Conservation (phyloP, 768 basidiomycete species). For the Amanita rimosa region DNA sequence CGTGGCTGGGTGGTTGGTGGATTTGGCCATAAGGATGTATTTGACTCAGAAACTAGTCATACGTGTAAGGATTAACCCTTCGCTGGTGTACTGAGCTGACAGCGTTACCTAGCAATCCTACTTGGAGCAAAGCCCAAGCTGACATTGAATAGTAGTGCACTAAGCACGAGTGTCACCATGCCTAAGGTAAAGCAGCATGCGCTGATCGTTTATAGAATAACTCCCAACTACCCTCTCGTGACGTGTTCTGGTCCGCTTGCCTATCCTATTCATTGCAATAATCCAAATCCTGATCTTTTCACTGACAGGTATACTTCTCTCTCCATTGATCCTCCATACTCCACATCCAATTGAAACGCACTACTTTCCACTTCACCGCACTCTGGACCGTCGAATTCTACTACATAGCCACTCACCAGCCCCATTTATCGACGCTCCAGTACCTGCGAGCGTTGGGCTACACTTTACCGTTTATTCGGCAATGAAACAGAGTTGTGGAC, state of each 20-base stretch:
- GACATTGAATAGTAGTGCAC: slow-evolving; percentile 12
- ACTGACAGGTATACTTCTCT: slow-evolving; percentile 36
- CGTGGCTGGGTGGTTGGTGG: slow-evolving; percentile 55
- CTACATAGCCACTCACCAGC: slow-evolving; percentile 61
- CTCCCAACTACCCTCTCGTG: neutral
- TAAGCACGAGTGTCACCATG: slow-evolving; percentile 35
- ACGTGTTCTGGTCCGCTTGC: slow-evolving; percentile 1
- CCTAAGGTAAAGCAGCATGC: slow-evolving; percentile 48
- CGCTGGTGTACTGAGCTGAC: slow-evolving; percentile 3
- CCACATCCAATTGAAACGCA: slow-evolving; percentile 54
- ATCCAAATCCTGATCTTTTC: slow-evolving; percentile 6
- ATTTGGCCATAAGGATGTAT: slow-evolving; percentile 23
- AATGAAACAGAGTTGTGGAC: slow-evolving; percentile 35
- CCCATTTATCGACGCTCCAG: slow-evolving; percentile 44
- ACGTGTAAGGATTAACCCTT: slow-evolving; percentile 28
- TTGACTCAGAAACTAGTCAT: slow-evolving; percentile 22
- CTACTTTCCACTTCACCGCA: slow-evolving; percentile 42
- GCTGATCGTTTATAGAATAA: slow-evolving; percentile 48
- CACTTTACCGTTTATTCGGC: slow-evolving; percentile 51
- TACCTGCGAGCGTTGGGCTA: slow-evolving; percentile 23
- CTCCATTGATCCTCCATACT: slow-evolving; percentile 57
- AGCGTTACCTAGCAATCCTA: slow-evolving; percentile 2
- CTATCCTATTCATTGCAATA: neutral
- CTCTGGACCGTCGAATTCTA: slow-evolving; percentile 26
- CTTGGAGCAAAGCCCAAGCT: neutral